Conservation (phyloP, 768 basidiomycete genomes). For the Dioszegia crocea region DNA sequence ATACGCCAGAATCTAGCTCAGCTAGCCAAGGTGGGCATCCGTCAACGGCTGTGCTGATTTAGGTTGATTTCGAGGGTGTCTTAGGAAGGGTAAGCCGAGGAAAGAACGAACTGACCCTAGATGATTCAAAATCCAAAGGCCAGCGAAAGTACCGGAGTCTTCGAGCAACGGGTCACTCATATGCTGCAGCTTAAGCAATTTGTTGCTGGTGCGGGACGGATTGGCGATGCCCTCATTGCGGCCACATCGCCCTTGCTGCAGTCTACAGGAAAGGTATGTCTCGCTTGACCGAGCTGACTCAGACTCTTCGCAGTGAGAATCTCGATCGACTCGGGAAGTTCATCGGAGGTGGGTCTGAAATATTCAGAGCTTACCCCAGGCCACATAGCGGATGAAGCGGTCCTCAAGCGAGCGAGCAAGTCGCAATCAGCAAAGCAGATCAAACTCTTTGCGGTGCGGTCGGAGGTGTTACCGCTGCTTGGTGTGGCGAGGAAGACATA, state of each 20-base stretch:
- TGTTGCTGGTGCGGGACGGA: constrained; percentile 59
- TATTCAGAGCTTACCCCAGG: neutral
- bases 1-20: neutral
- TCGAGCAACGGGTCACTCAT: constrained; percentile 28
- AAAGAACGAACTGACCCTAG: constrained; percentile 51
- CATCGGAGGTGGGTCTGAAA: neutral
- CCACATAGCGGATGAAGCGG: neutral
- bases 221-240: constrained; percentile 62
- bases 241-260: constrained; percentile 61
- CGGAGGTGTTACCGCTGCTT: constrained; percentile 73
- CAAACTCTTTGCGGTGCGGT: constrained; percentile 85
- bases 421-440: constrained; percentile 64
- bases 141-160: constrained; percentile 4
- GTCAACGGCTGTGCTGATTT: constrained; percentile 51
- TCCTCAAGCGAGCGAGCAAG: constrained; percentile 57
- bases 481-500: constrained; percentile 94
- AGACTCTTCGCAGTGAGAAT: neutral
- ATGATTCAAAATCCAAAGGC: constrained; percentile 8
- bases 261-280: constrained; percentile 60
- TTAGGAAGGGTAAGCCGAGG: constrained; percentile 52
- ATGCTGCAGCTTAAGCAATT: constrained; percentile 74
- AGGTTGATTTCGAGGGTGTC: constrained; percentile 85
- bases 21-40: constrained; percentile 44
- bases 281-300: neutral
- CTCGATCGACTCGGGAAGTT: neutral